These are phyloP conservation scores for Triangularia setosa DNA, from an alignment of 2,329 filamentous ascomycete species.

Conservation along the genomic window DNA sequence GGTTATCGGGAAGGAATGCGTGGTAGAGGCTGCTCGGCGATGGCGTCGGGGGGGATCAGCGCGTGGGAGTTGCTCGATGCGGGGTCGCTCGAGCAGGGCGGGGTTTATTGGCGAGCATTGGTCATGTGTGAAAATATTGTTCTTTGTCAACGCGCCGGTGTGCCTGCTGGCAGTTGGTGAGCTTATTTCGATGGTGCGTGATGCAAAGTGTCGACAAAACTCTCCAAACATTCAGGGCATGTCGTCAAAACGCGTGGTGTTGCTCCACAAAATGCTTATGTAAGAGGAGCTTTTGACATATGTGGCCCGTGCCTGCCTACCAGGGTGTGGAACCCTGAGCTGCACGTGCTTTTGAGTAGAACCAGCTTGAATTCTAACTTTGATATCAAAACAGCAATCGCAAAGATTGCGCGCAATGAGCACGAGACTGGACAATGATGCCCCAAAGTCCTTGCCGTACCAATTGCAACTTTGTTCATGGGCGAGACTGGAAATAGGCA, in stretches of 20 bases:
- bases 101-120: slow-evolving; percentile 16
- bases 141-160: slow-evolving; percentile 13
- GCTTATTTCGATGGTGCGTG: slow-evolving; percentile 19
- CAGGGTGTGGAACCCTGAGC: background rate
- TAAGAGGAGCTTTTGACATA: background rate
- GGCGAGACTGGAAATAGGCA: background rate
- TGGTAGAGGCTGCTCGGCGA: background rate
- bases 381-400: background rate
- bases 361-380: background rate
- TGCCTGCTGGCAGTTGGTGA: slow-evolving; percentile 11
- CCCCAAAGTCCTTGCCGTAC: background rate
- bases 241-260: background rate
- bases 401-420: background rate
- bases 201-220: slow-evolving; percentile 13
- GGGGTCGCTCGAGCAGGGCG: slow-evolving; percentile 20
- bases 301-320: background rate
- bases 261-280: background rate
- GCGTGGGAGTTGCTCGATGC: slow-evolving; percentile 17
- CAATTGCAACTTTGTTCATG: background rate
- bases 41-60: slow-evolving; percentile 13
- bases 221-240: background rate
- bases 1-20: background rate
- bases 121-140: slow-evolving; percentile 3
- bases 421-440: background rate
- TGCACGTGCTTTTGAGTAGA: background rate